Evolutionary conservation across 495 filamentous ascomycete species (phyloP).

Genomic region (Terfezia boudieri): DNA sequence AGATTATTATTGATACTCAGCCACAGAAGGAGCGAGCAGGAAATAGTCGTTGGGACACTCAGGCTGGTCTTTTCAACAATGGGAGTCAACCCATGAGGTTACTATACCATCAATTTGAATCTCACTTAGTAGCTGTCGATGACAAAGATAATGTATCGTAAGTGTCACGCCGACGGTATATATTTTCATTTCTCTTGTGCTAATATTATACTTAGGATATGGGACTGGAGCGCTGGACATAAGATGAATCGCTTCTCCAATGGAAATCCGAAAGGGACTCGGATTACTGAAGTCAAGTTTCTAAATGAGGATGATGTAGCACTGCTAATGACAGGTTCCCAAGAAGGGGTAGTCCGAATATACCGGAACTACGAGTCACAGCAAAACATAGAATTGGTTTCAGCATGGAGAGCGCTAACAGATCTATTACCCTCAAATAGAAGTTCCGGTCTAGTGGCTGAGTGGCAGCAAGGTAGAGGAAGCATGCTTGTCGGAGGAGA

Average conservation of each 20-base stretch:
- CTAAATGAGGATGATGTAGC: conserved; percentile 98
- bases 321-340: conserved; percentile 79
- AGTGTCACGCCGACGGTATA: conserved; percentile 8
- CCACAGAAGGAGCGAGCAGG: conserved; percentile 73
- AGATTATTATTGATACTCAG: conserved; percentile 74
- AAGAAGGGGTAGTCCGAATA: conserved; percentile 82
- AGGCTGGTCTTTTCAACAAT: conserved; percentile 59
- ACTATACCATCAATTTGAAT: conserved; percentile 94
- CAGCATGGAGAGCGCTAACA: conserved; percentile 73
- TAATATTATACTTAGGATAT: conserved; percentile 35
- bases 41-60: conserved; percentile 61
- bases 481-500: conserved; percentile 86
- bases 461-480: conserved; percentile 96
- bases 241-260: conserved; percentile 75
- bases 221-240: conserved; percentile 66
- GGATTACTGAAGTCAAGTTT: conserved; percentile 82
- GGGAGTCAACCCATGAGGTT: conserved; percentile 70
- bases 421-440: conserved; percentile 80
- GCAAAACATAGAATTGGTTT: conserved; percentile 59
- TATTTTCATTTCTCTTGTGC: not conserved
- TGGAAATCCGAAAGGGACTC: conserved; percentile 71
- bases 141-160: conserved; percentile 65
- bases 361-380: conserved; percentile 70
- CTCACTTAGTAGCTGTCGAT: conserved; percentile 84
- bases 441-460: conserved; percentile 85